A percentile compares a stretch with the other conserved stretches of the same genome.
Evolutionary conservation across 1,284 basidiomycete genomes (phyloP).

Genomic region (Cryptococcus deneoformans): DNA sequence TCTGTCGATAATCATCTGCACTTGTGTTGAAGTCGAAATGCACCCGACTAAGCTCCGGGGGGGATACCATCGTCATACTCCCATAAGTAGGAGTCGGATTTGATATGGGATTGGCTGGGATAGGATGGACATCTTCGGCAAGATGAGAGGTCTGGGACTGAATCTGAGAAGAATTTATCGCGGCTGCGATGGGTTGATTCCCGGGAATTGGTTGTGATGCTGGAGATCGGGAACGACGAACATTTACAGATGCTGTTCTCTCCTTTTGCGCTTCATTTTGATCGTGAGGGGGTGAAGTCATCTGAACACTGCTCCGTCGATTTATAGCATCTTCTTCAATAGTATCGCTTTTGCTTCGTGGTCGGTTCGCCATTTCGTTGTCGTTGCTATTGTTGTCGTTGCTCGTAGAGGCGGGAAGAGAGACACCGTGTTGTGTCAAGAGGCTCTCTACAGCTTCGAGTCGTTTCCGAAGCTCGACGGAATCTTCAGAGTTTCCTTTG

Average conservation of each 20-base stretch:
- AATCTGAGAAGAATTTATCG: too few species aligned
- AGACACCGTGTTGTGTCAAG: conserved; percentile 12
- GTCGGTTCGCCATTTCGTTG: conserved; percentile 6
- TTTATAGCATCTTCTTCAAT: background rate
- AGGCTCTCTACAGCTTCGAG: conserved; percentile 21
- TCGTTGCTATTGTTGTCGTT: conserved; percentile 4
- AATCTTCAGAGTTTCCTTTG: conserved; percentile 14
- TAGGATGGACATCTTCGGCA: too few species aligned
- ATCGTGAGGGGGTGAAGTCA: background rate
- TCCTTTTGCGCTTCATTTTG: background rate
- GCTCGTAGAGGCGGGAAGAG: too few species aligned
- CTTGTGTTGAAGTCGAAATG: background rate
- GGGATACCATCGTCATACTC: background rate
- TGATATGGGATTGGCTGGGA: too few species aligned
- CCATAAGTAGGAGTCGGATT: too few species aligned
- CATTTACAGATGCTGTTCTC: too few species aligned
- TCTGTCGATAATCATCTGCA: background rate
- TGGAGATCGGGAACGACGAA: too few species aligned
- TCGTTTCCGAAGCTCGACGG: conserved; percentile 20
- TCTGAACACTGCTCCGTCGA: background rate
- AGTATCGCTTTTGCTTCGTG: background rate
- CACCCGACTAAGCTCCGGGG: background rate
- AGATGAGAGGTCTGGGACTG: too few species aligned
- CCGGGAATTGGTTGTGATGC: too few species aligned
- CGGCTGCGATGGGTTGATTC: too few species aligned